Evolutionary conservation across 1,139 yeast species (phyloP).

Genomic region (Chernovozyma sophiae-reginae): DNA sequence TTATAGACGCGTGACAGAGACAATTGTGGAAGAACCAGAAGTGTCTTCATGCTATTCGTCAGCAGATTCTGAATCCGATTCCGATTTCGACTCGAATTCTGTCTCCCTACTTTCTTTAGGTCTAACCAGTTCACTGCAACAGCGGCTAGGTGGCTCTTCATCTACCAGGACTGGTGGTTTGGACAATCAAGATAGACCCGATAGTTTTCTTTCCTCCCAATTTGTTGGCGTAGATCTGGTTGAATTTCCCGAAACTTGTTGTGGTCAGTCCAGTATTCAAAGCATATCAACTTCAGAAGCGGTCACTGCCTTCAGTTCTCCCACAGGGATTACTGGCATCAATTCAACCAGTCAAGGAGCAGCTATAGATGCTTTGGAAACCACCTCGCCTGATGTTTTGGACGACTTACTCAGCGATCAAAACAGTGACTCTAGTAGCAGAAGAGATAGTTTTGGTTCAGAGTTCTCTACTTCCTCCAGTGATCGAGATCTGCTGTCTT

Average conservation of each 20-base stretch:
- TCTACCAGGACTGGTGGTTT: not conserved
- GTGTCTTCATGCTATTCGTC: not conserved
- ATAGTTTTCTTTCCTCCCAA: not conserved
- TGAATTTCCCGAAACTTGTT: not conserved
- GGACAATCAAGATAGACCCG: not conserved
- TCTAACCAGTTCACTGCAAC: not conserved
- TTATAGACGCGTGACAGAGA: not conserved
- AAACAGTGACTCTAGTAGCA: not conserved
- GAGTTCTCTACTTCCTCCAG: not conserved
- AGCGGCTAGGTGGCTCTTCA: not conserved
- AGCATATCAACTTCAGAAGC: not conserved
- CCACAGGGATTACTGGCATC: not conserved
- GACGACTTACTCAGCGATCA: not conserved
- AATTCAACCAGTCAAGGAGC: not conserved
- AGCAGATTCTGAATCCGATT: not conserved
- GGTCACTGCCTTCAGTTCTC: not conserved
- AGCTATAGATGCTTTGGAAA: not conserved
- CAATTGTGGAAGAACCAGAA: constrained; percentile 4
- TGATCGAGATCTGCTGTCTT: not conserved
- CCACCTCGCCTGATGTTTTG: not conserved
- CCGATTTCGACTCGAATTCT: constrained; percentile 1
- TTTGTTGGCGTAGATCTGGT: not conserved
- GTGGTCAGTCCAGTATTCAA: no score
- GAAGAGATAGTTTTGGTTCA: not conserved
- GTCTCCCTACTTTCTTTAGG: not conserved